phyloP scores from a whole-genome alignment of 2,329 filamentous ascomycete species.

The Ophiostoma piceae region DNA sequence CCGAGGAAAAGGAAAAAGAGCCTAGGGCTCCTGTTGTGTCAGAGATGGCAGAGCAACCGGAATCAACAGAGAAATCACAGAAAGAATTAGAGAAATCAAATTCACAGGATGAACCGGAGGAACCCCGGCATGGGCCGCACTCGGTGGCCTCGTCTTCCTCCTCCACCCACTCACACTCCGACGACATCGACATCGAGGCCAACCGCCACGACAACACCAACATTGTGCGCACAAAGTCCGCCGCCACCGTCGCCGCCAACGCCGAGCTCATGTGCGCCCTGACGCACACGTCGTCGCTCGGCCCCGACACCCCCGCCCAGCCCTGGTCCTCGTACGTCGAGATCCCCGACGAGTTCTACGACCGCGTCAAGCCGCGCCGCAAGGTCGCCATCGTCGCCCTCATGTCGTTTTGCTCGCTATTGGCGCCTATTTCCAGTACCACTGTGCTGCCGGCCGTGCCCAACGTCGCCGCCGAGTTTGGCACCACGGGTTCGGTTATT shows the following conservation, averaged over 20 bases:
- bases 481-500: conserved; percentile 57
- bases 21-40: neutral
- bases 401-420: conserved; percentile 68
- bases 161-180: neutral
- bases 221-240: conserved; percentile 13
- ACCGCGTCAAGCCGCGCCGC: conserved; percentile 54
- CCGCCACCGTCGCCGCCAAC: conserved; percentile 9
- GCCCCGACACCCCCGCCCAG: conserved; percentile 31
- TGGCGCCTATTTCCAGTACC: conserved; percentile 65
- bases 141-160: neutral
- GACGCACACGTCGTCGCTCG: conserved; percentile 29
- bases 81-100: neutral
- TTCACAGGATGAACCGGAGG: too few relatives aligned
- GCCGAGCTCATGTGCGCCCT: conserved; percentile 20
- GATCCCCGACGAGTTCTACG: conserved; percentile 56
- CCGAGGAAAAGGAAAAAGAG: neutral
- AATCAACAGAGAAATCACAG: too few relatives aligned
- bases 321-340: conserved; percentile 34
- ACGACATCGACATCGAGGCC: conserved; percentile 14
- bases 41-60: too few relatives aligned
- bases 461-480: conserved; percentile 56
- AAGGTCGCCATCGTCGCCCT: conserved; percentile 65
- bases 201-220: conserved; percentile 18
- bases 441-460: conserved; percentile 60
- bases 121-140: neutral